Percentiles rank a stretch among this genome's conserved stretches.
Conservation (phyloP, 2,329 filamentous ascomycete species). For the Ascochyta clinopodiicola region DNA sequence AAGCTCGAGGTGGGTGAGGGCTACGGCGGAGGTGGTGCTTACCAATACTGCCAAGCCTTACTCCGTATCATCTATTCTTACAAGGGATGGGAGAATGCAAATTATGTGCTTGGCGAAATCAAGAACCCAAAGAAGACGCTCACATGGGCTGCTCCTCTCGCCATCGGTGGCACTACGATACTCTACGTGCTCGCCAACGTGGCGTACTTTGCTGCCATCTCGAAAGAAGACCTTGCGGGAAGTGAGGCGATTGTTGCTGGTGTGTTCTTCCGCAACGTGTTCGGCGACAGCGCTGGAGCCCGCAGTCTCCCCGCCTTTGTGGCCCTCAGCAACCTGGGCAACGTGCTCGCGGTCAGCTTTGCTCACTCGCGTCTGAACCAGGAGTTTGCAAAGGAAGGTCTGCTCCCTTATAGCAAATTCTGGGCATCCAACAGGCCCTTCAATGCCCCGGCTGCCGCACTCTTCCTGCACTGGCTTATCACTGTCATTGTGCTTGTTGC, state of each 20-base stretch:
- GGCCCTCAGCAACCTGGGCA: conserved; percentile 66
- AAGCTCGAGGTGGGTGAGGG: conserved; percentile 50
- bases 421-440: conserved; percentile 75
- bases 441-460: conserved; percentile 60
- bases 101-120: conserved; percentile 66
- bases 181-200: conserved; percentile 70
- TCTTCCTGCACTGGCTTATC: conserved; percentile 71
- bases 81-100: conserved; percentile 69
- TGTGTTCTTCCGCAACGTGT: conserved; percentile 68
- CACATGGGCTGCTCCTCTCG: conserved; percentile 63
- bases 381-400: conserved; percentile 73
- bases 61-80: conserved; percentile 67
- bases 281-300: conserved; percentile 61
- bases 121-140: conserved; percentile 63
- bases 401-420: conserved; percentile 69
- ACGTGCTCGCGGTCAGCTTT: conserved; percentile 67
- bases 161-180: conserved; percentile 64
- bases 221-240: conserved; percentile 63
- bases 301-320: conserved; percentile 59
- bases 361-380: conserved; percentile 66
- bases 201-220: conserved; percentile 69
- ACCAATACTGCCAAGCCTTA: conserved; percentile 62
- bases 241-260: conserved; percentile 67
- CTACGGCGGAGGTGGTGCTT: conserved; percentile 44
- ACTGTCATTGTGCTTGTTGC: conserved; percentile 70